A percentile compares a stretch with the other conserved stretches of the same genome.
Evolutionary conservation across 805 yeast species (phyloP).

Genomic region (Lipomyces japonicus): DNA sequence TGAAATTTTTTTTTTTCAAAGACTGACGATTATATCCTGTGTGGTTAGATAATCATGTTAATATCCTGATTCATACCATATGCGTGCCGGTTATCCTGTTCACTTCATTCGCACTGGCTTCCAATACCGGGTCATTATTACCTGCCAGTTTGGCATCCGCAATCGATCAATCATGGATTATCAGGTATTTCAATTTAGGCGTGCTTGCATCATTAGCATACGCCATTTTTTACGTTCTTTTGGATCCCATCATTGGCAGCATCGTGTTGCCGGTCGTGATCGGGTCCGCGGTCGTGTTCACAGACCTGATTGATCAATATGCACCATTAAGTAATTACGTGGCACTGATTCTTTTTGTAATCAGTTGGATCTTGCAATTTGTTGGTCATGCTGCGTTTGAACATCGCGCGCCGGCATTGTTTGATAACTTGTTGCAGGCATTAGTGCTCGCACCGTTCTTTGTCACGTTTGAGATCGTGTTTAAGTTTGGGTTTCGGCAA

Average conservation of each 20-base stretch:
- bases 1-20: neutral
- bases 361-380: constrained; percentile 79
- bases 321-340: constrained; percentile 33
- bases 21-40: neutral
- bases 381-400: constrained; percentile 84
- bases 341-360: constrained; percentile 46
- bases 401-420: constrained; percentile 75
- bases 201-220: constrained; percentile 46
- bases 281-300: constrained; percentile 31
- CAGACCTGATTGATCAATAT: constrained; percentile 32
- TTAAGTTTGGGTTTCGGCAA: constrained; percentile 58
- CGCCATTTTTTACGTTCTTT: constrained; percentile 53
- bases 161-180: neutral
- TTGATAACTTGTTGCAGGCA: constrained; percentile 81
- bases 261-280: constrained; percentile 44
- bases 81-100: constrained; percentile 77
- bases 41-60: constrained; percentile 45
- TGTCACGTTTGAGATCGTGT: constrained; percentile 72
- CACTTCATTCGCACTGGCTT: constrained; percentile 47
- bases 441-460: constrained; percentile 88
- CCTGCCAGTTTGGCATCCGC: constrained; percentile 26
- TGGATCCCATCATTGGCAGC: constrained; percentile 52
- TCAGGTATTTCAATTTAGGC: constrained; percentile 45
- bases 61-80: constrained; percentile 70
- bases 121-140: constrained; percentile 31